Percentiles rank a stretch among this genome's conserved stretches.
phyloP scores from a whole-genome alignment of 441 rosid genomes.

The Gossypium davidsonii region DNA sequence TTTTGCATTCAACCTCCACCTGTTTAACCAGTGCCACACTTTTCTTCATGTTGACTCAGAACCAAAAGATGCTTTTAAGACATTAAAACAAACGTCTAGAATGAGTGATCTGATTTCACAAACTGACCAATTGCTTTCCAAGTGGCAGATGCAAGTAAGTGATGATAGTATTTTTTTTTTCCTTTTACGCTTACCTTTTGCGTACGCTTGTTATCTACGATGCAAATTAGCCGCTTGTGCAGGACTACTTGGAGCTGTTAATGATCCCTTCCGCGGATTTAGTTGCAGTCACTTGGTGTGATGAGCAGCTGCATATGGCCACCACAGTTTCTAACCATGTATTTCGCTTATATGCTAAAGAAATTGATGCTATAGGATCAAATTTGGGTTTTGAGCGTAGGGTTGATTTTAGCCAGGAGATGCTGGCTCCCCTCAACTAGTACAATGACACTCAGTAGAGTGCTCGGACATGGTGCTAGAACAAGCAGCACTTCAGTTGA shows the following conservation, averaged over 20 bases:
- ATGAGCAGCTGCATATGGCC: constrained; percentile 54
- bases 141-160: constrained; percentile 45
- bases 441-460: constrained; percentile 26
- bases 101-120: constrained; percentile 69
- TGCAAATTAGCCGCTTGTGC: constrained; percentile 23
- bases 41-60: constrained; percentile 36
- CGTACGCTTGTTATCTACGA: constrained; percentile 5
- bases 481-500: constrained; percentile 20
- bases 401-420: constrained; percentile 29
- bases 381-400: constrained; percentile 21
- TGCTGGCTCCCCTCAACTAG: constrained; percentile 25
- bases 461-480: constrained; percentile 21
- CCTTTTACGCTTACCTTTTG: neutral
- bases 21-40: no score
- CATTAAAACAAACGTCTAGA: constrained; percentile 37
- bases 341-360: constrained; percentile 46
- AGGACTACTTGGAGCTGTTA: constrained; percentile 49
- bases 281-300: constrained; percentile 33
- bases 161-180: constrained; percentile 11
- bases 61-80: constrained; percentile 42
- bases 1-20: no score
- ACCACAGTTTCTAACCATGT: constrained; percentile 52
- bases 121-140: constrained; percentile 45
- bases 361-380: constrained; percentile 32
- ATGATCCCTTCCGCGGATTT: constrained; percentile 34